Evolutionary conservation across 73 alveolate species (phyloP).

Genomic region (Durusdinium trenchii): DNA sequence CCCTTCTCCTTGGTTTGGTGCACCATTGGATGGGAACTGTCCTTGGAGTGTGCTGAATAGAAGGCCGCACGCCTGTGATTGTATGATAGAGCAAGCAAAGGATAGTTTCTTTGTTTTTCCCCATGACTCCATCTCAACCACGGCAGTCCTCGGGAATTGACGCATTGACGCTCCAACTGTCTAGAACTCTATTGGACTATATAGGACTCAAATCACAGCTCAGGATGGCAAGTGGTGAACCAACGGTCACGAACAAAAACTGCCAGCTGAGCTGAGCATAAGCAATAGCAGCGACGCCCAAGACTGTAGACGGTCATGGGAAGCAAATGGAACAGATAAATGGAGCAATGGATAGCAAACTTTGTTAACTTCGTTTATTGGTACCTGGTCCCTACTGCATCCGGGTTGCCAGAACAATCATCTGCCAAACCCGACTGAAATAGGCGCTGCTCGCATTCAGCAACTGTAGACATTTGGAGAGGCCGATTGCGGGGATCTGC

Average conservation of each 20-base stretch:
- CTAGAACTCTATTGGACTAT: too few relatives aligned
- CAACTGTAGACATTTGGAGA: not conserved
- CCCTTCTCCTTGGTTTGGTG: not conserved
- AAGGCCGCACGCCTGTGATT: slow-evolving; percentile 42
- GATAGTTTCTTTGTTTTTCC: not conserved
- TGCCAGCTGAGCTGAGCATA: too few relatives aligned
- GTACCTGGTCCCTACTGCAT: too few relatives aligned
- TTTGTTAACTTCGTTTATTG: too few relatives aligned
- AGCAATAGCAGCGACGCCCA: too few relatives aligned
- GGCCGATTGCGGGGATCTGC: slow-evolving; percentile 44
- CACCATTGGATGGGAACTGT: not conserved
- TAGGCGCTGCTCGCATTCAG: slow-evolving; percentile 27
- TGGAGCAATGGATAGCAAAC: too few relatives aligned
- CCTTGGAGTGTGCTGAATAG: not conserved
- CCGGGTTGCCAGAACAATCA: slow-evolving; percentile 23
- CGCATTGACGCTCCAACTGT: too few relatives aligned
- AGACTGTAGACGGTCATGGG: too few relatives aligned
- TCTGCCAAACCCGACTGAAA: not conserved
- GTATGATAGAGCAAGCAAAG: not conserved
- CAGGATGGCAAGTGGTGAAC: too few relatives aligned
- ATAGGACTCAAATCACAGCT: too few relatives aligned
- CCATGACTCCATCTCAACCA: slow-evolving; percentile 48
- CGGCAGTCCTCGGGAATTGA: slow-evolving; percentile 56
- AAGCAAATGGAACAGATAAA: too few relatives aligned
- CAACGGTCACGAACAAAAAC: too few relatives aligned